Conservation (phyloP, 2,329 filamentous ascomycete genomes). For the Aspergillus hiratsukae region DNA sequence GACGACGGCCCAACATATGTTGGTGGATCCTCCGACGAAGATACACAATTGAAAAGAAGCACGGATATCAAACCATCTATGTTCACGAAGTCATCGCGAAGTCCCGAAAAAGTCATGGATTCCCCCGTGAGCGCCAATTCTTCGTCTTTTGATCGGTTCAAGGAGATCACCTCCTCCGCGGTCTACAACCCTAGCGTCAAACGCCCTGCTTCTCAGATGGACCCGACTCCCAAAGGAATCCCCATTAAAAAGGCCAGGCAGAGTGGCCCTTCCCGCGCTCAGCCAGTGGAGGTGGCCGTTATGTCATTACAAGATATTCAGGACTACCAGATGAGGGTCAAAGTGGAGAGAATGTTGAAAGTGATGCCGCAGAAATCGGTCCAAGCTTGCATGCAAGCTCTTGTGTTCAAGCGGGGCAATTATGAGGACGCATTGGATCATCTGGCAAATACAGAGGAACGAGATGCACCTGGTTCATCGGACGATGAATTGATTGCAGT, state of each 20-base stretch:
- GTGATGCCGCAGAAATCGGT: slow-evolving; percentile 48
- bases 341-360: slow-evolving; percentile 49
- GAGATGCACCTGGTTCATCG: slow-evolving; percentile 26
- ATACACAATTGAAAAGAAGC: slow-evolving; percentile 40
- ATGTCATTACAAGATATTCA: slow-evolving; percentile 47
- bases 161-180: slow-evolving; percentile 41
- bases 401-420: slow-evolving; percentile 49
- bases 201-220: slow-evolving; percentile 42
- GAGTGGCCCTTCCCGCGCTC: slow-evolving; percentile 43
- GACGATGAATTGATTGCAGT: slow-evolving; percentile 36
- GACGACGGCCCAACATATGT: slow-evolving; percentile 56
- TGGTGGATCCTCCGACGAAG: slow-evolving; percentile 62
- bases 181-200: slow-evolving; percentile 41
- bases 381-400: slow-evolving; percentile 45
- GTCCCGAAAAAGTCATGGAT: slow-evolving; percentile 38
- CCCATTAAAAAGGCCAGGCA: slow-evolving; percentile 40
- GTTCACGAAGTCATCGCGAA: slow-evolving; percentile 46
- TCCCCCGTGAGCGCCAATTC: slow-evolving; percentile 32
- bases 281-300: slow-evolving; percentile 38
- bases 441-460: slow-evolving; percentile 40
- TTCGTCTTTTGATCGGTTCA: slow-evolving; percentile 33
- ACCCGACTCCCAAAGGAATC: slow-evolving; percentile 34
- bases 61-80: slow-evolving; percentile 59
- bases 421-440: slow-evolving; percentile 52
- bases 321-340: slow-evolving; percentile 47